A percentile compares a stretch with the other conserved stretches of the same genome.
These are phyloP conservation scores for Penicillium thymicola DNA, from an alignment of 2,329 filamentous ascomycete genomes.

Conservation along the genomic window DNA sequence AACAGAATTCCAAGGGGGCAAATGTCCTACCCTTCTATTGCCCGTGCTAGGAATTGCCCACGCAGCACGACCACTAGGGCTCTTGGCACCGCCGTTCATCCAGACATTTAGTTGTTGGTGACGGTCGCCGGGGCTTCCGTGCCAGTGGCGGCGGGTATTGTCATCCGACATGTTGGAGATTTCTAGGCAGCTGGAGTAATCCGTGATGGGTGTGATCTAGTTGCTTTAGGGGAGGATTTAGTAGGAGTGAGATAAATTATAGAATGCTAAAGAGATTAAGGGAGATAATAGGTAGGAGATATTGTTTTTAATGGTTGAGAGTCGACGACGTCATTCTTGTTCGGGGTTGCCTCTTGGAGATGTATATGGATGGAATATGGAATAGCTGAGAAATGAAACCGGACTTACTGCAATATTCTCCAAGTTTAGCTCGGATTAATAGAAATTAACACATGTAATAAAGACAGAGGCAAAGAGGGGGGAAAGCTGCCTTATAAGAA, in stretches of 20 bases:
- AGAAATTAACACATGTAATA: not conserved
- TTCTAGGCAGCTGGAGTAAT: slow-evolving; percentile 3
- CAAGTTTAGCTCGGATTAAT: not conserved
- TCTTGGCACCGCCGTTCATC: slow-evolving; percentile 32
- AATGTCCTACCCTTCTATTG: slow-evolving; percentile 29
- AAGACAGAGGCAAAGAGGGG: not conserved
- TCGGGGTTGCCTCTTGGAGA: not conserved
- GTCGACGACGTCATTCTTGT: slow-evolving; percentile 25
- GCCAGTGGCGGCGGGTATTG: slow-evolving; percentile 33
- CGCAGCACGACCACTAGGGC: slow-evolving; percentile 20
- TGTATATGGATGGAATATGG: not conserved
- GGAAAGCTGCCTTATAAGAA: not conserved
- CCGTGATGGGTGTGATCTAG: not conserved
- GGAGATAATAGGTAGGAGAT: not conserved
- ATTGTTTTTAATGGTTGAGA: not conserved
- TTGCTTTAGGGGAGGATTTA: not conserved
- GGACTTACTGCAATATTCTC: not conserved
- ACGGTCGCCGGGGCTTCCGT: slow-evolving; percentile 33
- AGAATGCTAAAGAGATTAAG: not conserved
- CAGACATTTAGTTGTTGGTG: slow-evolving; percentile 38
- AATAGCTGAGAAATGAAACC: not conserved
- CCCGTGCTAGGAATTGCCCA: slow-evolving; percentile 20
- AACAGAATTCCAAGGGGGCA: not conserved
- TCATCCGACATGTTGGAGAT: slow-evolving; percentile 23
- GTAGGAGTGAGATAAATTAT: not conserved